Evolutionary conservation across 192 early-diverging fungal genomes (phyloP).

Genomic region (Coemansia interrupta): DNA sequence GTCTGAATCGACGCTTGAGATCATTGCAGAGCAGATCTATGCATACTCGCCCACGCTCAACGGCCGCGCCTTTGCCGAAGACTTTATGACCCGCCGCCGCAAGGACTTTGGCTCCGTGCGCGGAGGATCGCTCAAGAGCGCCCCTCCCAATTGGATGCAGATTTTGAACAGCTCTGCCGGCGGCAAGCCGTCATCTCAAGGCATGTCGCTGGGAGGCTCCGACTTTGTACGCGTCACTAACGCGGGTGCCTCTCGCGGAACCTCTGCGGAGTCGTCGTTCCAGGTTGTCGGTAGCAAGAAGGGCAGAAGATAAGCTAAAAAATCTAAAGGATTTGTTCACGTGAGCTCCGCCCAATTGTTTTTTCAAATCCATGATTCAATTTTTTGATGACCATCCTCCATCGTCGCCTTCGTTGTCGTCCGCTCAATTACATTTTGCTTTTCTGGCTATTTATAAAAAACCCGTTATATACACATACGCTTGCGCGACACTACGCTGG

Average conservation of each 20-base stretch:
- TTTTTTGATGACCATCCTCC: neutral
- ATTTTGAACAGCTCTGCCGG: conserved; percentile 7
- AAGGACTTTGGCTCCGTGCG: conserved; percentile 51
- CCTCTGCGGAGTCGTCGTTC: conserved; percentile 25
- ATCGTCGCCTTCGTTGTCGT: neutral
- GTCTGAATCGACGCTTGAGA: conserved; percentile 62
- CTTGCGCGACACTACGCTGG: neutral
- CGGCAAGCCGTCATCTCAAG: neutral
- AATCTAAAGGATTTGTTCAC: neutral
- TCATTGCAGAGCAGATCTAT: conserved; percentile 73
- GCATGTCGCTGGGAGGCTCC: neutral
- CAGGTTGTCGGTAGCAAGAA: conserved; percentile 37
- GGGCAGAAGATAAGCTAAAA: conserved; percentile 22
- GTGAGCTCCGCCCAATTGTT: neutral
- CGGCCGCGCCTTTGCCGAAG: conserved; percentile 73
- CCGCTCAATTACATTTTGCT: neutral
- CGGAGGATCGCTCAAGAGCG: conserved; percentile 30
- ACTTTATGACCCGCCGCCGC: conserved; percentile 72
- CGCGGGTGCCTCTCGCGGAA: conserved; percentile 4
- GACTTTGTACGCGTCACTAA: neutral
- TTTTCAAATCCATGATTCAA: neutral
- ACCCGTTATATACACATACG: neutral
- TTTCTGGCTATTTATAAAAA: neutral
- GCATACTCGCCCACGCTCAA: conserved; percentile 70
- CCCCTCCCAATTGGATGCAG: conserved; percentile 36